Base-by-base conservation (phyloP, 352 stramenopile genomes). In the Pythium dissimile region DNA sequence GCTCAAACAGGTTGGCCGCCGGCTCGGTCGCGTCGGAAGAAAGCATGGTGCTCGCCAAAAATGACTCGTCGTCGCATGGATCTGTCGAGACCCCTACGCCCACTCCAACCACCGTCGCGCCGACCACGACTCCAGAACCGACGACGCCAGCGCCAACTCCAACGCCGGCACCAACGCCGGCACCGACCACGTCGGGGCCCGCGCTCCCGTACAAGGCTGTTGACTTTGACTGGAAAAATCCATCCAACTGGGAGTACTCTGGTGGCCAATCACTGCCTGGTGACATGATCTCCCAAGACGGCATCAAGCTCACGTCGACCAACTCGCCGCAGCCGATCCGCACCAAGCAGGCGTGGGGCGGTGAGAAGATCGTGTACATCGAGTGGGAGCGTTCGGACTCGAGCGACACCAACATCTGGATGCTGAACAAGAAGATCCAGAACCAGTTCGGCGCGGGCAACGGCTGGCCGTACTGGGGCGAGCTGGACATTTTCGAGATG, bases 401-500 rank as follows among this genome's bases (percentile, higher is more conserved):
- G 43, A 88, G 73, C 21, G 78, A 92, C 62, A 89, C 79, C 38
- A 92, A 92, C 76, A 89, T 92, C 58, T 92, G 81, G 81, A 85
- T 92, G 75, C 74, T 92, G 26, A 89, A 89, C 66, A 92, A 77
- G 5, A 84, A 84, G 63, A 50, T 92, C n/a, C 9, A 73, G 51
- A 60, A 65, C 46, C 81, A 92, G 60, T 92, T 92, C 45, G 71
- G 28, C 20, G 62, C 51, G 16, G 64, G 53, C 47, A 84, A 85
- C 34, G 76, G 76, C 53, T 92, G 79, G 81, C 79, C 81, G 12
- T 84, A 88, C 65, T 89, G 72, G 67, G 81, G 81, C 24, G 81
- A 92, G 59, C 64, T 89, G 41, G 81, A 92, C 46, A 79, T 92
- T 26, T 92, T 92, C 43, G 81, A 92, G 63, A 92, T 92, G 81